A percentile compares a stretch with the other conserved stretches of the same genome.
phyloP scores from a whole-genome alignment of 1,284 basidiomycete genomes.

The Leccinum fallax region DNA sequence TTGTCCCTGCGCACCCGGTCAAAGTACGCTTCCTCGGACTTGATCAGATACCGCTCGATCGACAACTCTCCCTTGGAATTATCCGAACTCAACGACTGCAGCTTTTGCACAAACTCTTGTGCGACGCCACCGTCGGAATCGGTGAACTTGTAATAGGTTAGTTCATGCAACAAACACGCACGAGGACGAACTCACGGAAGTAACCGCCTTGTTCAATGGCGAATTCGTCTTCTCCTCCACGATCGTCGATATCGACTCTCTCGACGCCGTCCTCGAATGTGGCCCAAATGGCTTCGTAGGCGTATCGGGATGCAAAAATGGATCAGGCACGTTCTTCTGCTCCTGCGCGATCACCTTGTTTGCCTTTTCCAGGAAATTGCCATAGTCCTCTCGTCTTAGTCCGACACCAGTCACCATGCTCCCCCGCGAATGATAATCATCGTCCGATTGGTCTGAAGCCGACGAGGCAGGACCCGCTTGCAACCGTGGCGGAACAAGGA shows the following conservation, averaged over 20 bases:
- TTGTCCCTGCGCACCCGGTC: constrained; percentile 87
- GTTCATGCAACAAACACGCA: neutral
- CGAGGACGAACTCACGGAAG: constrained; percentile 56
- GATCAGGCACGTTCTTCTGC: constrained; percentile 75
- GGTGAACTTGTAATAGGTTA: constrained; percentile 64
- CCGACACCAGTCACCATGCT: constrained; percentile 34
- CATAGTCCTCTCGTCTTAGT: constrained; percentile 52
- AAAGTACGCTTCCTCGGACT: constrained; percentile 92
- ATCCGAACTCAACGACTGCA: constrained; percentile 76
- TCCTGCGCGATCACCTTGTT: constrained; percentile 82
- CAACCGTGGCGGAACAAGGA: constrained; percentile 30
- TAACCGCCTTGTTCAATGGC: constrained; percentile 89
- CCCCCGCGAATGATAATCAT: constrained; percentile 54
- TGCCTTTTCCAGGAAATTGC: constrained; percentile 81
- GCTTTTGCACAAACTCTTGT: constrained; percentile 83
- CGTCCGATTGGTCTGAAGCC: constrained; percentile 43
- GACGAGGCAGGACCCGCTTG: constrained; percentile 26
- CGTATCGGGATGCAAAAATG: constrained; percentile 60
- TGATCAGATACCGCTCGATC: constrained; percentile 87
- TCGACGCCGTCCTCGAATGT: constrained; percentile 80
- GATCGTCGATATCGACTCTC: constrained; percentile 86
- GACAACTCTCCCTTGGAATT: constrained; percentile 91
- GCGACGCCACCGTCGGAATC: constrained; percentile 91
- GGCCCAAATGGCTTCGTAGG: constrained; percentile 76
- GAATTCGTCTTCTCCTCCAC: constrained; percentile 89